These are phyloP conservation scores for Alternaria arborescens DNA, from an alignment of 2,329 filamentous ascomycete species.

Conservation along the genomic window DNA sequence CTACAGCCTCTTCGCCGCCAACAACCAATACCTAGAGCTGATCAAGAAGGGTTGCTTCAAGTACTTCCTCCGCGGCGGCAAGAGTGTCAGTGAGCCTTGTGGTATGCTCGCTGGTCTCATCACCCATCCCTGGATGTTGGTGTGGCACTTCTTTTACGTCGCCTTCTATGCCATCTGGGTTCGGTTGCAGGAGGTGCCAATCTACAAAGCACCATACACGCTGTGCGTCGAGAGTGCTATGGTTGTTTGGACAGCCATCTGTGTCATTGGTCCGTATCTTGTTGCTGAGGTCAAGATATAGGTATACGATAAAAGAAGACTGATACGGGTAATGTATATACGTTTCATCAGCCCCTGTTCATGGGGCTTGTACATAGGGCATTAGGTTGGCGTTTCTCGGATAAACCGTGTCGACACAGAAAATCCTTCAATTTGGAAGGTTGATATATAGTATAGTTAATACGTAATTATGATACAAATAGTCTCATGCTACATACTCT, in stretches of 20 bases:
- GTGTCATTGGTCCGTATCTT: constrained; percentile 85
- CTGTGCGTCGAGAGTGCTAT: constrained; percentile 70
- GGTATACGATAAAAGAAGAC: neutral
- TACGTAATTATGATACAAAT: constrained; percentile 1
- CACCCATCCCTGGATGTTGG: constrained; percentile 76
- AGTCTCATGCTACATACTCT: neutral
- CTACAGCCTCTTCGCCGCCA: constrained; percentile 88
- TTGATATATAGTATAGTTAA: constrained; percentile 1
- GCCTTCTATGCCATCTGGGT: constrained; percentile 87
- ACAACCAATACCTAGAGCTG: constrained; percentile 69
- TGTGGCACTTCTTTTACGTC: constrained; percentile 94
- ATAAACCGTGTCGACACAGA: neutral
- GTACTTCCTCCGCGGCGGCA: constrained; percentile 82
- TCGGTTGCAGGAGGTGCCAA: constrained; percentile 59
- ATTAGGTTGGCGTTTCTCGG: neutral
- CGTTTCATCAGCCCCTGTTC: neutral
- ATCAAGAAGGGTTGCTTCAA: constrained; percentile 90
- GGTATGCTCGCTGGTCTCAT: constrained; percentile 85
- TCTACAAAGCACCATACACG: constrained; percentile 55
- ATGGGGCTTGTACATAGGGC: constrained; percentile 4
- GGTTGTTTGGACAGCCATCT: constrained; percentile 81
- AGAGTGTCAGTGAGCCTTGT: constrained; percentile 78
- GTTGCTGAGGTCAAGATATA: constrained; percentile 67
- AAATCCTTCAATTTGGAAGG: constrained; percentile 5
- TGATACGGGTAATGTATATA: constrained; percentile 5